phyloP scores from a whole-genome alignment of 1,284 basidiomycete genomes.

The Cutaneotrichosporon daszewskae region DNA sequence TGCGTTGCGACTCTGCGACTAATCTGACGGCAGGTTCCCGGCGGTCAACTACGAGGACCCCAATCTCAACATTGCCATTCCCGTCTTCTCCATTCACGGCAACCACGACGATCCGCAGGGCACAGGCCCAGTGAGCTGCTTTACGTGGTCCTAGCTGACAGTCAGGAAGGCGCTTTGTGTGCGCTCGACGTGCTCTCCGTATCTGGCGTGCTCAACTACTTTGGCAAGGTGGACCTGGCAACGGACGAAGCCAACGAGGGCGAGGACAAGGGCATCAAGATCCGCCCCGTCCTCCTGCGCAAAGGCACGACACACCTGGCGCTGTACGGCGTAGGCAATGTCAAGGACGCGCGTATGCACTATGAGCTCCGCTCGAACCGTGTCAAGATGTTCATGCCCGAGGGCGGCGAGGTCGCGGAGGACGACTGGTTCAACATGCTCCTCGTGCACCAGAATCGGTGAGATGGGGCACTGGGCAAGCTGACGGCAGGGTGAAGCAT shows the following conservation, averaged over 20 bases:
- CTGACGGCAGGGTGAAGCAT: slow-evolving; percentile 68
- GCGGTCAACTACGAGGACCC: slow-evolving; percentile 96
- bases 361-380: slow-evolving; percentile 89
- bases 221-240: slow-evolving; percentile 69
- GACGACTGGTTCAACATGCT: slow-evolving; percentile 88
- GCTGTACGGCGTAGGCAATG: slow-evolving; percentile 92
- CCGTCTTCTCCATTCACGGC: slow-evolving; percentile 97
- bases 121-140: slow-evolving; percentile 66
- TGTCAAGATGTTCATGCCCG: slow-evolving; percentile 94
- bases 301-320: slow-evolving; percentile 84
- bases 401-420: slow-evolving; percentile 59
- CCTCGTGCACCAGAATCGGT: slow-evolving; percentile 94
- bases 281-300: slow-evolving; percentile 79
- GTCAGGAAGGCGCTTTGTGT: slow-evolving; percentile 85
- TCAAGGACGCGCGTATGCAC: slow-evolving; percentile 93
- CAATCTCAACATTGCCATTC: slow-evolving; percentile 89
- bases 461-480: slow-evolving; percentile 18
- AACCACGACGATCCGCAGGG: slow-evolving; percentile 99
- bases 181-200: slow-evolving; percentile 92
- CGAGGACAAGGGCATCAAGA: slow-evolving; percentile 62
- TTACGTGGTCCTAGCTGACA: slow-evolving; percentile 33
- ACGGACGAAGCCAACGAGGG: slow-evolving; percentile 53
- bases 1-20: slow-evolving; percentile 46
- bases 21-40: slow-evolving; percentile 64
- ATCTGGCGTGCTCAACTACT: slow-evolving; percentile 91